These are phyloP conservation scores for Botrytis byssoidea DNA, from an alignment of 2,329 filamentous ascomycete species.

Conservation along the genomic window DNA sequence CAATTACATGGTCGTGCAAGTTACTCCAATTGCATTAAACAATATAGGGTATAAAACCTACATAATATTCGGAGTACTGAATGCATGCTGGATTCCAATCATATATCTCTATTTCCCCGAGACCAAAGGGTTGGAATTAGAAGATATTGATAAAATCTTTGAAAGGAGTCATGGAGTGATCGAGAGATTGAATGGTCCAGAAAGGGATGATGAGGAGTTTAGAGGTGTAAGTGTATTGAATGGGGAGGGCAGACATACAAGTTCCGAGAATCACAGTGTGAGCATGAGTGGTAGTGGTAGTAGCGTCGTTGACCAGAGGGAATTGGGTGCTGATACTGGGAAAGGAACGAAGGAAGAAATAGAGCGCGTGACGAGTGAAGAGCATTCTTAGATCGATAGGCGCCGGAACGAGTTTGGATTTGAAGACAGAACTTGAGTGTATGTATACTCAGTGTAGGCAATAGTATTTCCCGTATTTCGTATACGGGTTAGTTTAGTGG, in stretches of 20 bases:
- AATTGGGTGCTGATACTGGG: too few relatives aligned
- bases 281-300: background rate
- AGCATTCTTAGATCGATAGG: background rate
- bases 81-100: slow-evolving; percentile 44
- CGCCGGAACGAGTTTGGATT: background rate
- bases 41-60: slow-evolving; percentile 45
- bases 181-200: too few relatives aligned
- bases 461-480: too few relatives aligned
- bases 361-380: background rate
- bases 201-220: background rate
- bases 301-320: background rate
- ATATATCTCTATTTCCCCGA: slow-evolving; percentile 65
- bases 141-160: slow-evolving; percentile 53
- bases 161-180: background rate
- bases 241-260: background rate
- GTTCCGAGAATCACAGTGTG: background rate
- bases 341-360: background rate
- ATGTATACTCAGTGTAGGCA: too few relatives aligned
- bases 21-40: slow-evolving; percentile 40
- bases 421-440: background rate
- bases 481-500: too few relatives aligned
- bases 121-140: slow-evolving; percentile 61
- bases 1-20: slow-evolving; percentile 54
- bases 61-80: slow-evolving; percentile 39
- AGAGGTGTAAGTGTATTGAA: background rate